Conservation (phyloP, 192 early-diverging fungal genomes). For the Anaeromyces robustus region DNA sequence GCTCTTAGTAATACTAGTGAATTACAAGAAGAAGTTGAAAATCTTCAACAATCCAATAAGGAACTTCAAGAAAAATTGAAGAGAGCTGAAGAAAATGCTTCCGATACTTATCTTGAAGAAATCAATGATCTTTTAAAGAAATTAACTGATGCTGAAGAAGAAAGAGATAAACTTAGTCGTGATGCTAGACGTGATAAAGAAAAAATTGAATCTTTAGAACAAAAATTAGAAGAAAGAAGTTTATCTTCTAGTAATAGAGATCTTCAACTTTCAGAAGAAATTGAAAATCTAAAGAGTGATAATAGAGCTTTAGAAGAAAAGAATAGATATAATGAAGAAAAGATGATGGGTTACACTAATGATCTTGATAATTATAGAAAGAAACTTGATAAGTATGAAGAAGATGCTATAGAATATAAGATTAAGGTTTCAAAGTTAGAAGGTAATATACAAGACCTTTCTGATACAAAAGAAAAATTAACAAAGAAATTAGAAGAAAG, state of each 20-base stretch:
- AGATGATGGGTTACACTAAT: neutral
- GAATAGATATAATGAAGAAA: neutral
- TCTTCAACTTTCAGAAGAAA: neutral
- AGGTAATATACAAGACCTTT: neutral
- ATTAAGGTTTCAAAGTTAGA: neutral
- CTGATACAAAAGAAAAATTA: neutral
- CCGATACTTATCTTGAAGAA: neutral
- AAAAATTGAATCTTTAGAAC: neutral
- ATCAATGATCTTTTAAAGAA: neutral
- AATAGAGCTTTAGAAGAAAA: neutral
- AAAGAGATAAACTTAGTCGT: neutral
- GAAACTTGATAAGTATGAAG: neutral
- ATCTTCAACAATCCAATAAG: neutral
- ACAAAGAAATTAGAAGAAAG: neutral
- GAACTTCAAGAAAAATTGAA: neutral
- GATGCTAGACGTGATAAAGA: neutral
- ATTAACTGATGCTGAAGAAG: neutral
- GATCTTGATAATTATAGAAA: neutral
- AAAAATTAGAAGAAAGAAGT: neutral
- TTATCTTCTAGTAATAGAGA: neutral
- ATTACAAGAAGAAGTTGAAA: neutral
- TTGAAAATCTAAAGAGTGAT: neutral
- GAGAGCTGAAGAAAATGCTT: neutral
- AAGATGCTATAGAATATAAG: neutral
- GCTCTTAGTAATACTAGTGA: neutral